Evolutionary conservation across 108 stramenopile species (phyloP).

Genomic region (Chaetoceros tenuissimus): DNA sequence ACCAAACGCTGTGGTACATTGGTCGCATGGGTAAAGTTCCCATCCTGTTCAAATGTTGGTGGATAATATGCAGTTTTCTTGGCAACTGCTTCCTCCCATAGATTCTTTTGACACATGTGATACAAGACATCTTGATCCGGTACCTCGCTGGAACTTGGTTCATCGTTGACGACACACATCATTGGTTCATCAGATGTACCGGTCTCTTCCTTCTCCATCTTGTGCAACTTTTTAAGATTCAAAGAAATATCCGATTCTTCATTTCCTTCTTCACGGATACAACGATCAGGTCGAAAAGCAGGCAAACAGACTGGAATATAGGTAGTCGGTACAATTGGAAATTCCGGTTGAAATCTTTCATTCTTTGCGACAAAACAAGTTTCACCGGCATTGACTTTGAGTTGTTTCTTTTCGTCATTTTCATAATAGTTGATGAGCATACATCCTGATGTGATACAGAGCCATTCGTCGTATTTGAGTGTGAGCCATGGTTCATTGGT

Average conservation of each 20-base stretch:
- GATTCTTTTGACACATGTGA: constrained; percentile 71
- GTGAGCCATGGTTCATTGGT: constrained; percentile 68
- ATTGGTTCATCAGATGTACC: too few species aligned
- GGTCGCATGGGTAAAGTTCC: constrained; percentile 78
- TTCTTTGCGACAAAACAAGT: constrained; percentile 53
- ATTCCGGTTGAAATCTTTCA: constrained; percentile 54
- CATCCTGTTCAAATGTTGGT: constrained; percentile 74
- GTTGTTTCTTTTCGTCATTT: neutral
- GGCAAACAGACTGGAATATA: constrained; percentile 75
- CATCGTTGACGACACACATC: too few species aligned
- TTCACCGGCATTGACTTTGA: constrained; percentile 41
- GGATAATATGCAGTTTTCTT: constrained; percentile 64
- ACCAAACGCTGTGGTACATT: constrained; percentile 50
- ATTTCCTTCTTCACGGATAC: constrained; percentile 48
- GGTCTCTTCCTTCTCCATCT: neutral
- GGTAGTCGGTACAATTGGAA: constrained; percentile 42
- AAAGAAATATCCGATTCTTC: constrained; percentile 22
- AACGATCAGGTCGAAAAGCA: constrained; percentile 65
- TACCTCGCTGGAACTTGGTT: too few species aligned
- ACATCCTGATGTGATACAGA: constrained; percentile 41
- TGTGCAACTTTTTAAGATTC: constrained; percentile 31
- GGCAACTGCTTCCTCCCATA: constrained; percentile 51
- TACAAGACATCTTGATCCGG: constrained; percentile 31
- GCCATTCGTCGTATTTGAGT: constrained; percentile 61
- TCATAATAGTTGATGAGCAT: constrained; percentile 32